phyloP scores from a whole-genome alignment of 139 green algal species.

The Tetraselmis striata region DNA sequence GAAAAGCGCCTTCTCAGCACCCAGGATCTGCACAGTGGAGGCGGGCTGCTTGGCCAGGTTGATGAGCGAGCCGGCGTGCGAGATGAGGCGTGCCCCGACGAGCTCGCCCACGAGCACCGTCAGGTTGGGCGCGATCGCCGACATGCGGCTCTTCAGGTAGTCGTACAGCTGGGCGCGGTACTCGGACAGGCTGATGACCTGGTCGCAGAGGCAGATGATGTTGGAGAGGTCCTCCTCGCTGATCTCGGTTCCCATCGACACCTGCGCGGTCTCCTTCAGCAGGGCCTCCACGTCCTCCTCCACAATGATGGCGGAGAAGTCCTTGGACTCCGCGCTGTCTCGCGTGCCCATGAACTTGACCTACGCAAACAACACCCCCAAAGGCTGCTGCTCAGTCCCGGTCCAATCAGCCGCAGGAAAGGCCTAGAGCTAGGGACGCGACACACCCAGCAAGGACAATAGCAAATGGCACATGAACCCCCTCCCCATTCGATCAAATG shows the following conservation, averaged over 20 bases:
- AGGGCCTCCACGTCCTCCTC: constrained; percentile 84
- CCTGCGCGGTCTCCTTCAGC: constrained; percentile 85
- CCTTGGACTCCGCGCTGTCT: constrained; percentile 64
- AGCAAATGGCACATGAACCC: too few species aligned
- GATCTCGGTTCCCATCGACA: constrained; percentile 98
- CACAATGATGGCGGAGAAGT: constrained; percentile 81
- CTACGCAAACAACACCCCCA: constrained; percentile 21
- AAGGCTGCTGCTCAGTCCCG: not conserved
- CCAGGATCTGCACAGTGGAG: constrained; percentile 94
- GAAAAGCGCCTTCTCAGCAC: constrained; percentile 80
- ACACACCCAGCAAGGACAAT: too few species aligned
- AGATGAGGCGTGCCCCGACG: constrained; percentile 94
- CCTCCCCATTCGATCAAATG: too few species aligned
- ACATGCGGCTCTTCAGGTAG: constrained; percentile 93
- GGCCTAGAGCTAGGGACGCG: too few species aligned
- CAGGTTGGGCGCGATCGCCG: constrained; percentile 93
- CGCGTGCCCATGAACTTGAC: constrained; percentile 86
- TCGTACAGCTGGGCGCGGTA: constrained; percentile 95
- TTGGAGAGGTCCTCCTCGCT: constrained; percentile 83
- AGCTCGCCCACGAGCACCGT: constrained; percentile 96
- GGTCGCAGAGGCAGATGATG: constrained; percentile 79
- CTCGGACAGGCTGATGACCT: constrained; percentile 87
- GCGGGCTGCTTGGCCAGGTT: constrained; percentile 96
- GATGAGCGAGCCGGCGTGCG: constrained; percentile 89
- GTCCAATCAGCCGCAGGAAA: too few species aligned